Base-by-base conservation (phyloP, 352 stramenopile genomes). In the Pythium phragmiticola region DNA sequence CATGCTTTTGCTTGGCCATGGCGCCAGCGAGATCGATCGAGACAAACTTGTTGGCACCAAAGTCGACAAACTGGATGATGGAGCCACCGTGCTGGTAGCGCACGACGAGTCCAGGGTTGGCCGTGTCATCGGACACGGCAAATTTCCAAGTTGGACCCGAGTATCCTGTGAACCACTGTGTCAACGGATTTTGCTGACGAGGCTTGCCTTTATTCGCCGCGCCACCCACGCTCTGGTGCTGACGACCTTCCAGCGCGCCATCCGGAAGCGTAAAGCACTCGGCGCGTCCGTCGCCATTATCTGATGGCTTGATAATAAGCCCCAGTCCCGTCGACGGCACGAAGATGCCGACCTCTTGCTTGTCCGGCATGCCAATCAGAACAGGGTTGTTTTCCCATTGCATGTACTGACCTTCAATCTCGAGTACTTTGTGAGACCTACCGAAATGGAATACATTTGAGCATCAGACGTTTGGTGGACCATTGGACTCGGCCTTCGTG, bases 391-490 rank as follows among this genome's bases (percentile, higher is more conserved):
- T 57, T 42, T 88, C 81, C 75, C 76, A 88, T 16, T 85, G 75
- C 78, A 87, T 88, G 56, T 84, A 82, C 52, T 87, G 73, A 39
- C 68, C 84, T 63, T 90, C 81, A 33, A 90, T 73, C 56, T 90
- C 81, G 23, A 87, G 63, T 7, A 85, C 68, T 17, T 57, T 82
- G 63, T 87, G 78, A 16, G 66, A 70, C 42, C 80, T 87, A 54
- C 60, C 13, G 6, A 46, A 46, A 14, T 17, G 16, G 39, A 46
- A 39, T 3, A 30, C 26, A 30, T 30, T 3, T 30, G 26, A 30
- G 26, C 26, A 30, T 30, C 26, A 30, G 26, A 30, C 26, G 26
- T 30, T 30, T 30, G 26, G 26, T 30, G 26, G 26, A 30, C 26
- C 26, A 30, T 30, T 30, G 26, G 26, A 30, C 26, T 30, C 26